Conservation (phyloP, 1,284 basidiomycete species). For the Earliella scabrosa region DNA sequence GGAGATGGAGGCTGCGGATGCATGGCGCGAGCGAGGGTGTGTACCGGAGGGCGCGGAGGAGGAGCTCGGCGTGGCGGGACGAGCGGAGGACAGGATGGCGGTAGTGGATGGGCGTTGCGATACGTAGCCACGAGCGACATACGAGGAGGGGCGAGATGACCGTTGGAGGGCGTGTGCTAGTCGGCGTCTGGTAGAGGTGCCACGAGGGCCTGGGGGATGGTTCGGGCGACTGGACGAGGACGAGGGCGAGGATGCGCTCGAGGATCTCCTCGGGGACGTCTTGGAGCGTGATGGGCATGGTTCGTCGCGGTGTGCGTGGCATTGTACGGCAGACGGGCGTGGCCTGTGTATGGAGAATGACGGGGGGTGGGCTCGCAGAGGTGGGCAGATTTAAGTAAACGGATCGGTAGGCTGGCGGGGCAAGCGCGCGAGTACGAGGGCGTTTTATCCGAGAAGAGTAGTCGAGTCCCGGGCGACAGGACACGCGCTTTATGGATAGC, state of each 20-base stretch:
- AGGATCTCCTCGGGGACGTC: constrained; percentile 61
- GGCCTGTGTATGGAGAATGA: constrained; percentile 4
- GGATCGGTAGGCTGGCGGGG: constrained; percentile 11
- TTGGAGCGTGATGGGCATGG: constrained; percentile 33
- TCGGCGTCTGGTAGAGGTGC: constrained; percentile 30
- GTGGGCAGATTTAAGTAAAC: constrained; percentile 21
- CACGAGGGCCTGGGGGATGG: constrained; percentile 31
- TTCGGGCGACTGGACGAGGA: constrained; percentile 34
- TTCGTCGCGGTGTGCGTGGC: background rate
- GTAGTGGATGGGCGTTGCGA: constrained; percentile 57
- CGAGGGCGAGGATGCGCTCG: constrained; percentile 51
- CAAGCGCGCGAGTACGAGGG: constrained; percentile 17
- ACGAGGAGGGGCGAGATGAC: constrained; percentile 51
- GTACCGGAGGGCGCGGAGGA: constrained; percentile 41
- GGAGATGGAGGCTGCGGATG: constrained; percentile 44
- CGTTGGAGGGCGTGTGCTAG: constrained; percentile 10
- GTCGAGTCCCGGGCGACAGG: constrained; percentile 14
- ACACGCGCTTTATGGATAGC: constrained; percentile 20
- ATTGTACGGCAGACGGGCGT: background rate
- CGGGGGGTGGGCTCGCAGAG: constrained; percentile 2
- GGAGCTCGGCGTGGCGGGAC: constrained; percentile 40
- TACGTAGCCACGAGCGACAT: constrained; percentile 52
- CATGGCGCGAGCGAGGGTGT: constrained; percentile 42
- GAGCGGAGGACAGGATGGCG: constrained; percentile 47
- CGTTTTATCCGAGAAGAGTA: constrained; percentile 22